Evolutionary conservation across 2,329 filamentous ascomycete genomes (phyloP).

Genomic region (Diplocarpon mali): DNA sequence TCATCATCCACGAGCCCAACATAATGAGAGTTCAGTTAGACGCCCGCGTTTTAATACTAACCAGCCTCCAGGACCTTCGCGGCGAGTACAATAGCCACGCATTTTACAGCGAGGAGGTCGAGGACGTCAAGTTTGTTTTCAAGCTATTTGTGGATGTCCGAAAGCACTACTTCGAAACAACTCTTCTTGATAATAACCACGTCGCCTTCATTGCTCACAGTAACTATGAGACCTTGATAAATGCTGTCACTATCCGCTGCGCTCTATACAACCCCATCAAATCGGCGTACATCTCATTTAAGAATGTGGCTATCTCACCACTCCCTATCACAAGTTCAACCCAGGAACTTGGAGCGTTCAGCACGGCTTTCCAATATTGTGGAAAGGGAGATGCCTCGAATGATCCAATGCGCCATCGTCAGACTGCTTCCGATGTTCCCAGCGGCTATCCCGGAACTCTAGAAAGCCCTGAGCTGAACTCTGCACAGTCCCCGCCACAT

Average conservation of each 20-base stretch:
- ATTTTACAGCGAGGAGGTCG: constrained; percentile 20
- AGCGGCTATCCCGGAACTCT: too few relatives aligned
- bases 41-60: background rate
- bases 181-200: constrained; percentile 16
- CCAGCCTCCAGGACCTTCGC: background rate
- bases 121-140: constrained; percentile 14
- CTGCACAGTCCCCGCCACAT: background rate
- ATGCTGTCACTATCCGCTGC: constrained; percentile 15
- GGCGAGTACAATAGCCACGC: constrained; percentile 9
- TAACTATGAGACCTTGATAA: constrained; percentile 9
- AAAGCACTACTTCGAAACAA: constrained; percentile 19
- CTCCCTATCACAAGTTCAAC: background rate
- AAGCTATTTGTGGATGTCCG: constrained; percentile 15
- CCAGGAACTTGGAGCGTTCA: background rate
- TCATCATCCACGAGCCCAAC: background rate
- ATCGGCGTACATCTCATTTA: constrained; percentile 3
- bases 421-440: too few relatives aligned
- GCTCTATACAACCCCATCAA: constrained; percentile 6
- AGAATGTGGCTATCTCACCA: constrained; percentile 1
- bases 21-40: too few relatives aligned
- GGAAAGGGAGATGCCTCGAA: constrained; percentile 7
- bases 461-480: background rate
- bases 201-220: background rate
- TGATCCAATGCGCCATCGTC: constrained; percentile 9
- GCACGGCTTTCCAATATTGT: constrained; percentile 10